Conservation (phyloP, 148 eudicot species). For the Pharnaceum exiguum region DNA sequence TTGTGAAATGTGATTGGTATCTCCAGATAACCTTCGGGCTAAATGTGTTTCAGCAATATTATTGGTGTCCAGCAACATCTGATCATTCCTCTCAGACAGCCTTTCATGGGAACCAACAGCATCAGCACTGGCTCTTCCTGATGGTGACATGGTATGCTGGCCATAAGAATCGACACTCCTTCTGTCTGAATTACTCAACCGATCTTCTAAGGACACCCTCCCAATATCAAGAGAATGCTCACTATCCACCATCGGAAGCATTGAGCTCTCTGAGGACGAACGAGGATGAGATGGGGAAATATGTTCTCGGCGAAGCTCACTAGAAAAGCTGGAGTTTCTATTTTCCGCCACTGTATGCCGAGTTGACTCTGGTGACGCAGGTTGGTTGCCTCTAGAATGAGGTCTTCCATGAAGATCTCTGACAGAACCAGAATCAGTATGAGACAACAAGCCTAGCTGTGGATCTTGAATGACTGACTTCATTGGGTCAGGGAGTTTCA, state of each 20-base stretch:
- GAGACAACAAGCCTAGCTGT: constrained; percentile 36
- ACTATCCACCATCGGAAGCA: constrained; percentile 32
- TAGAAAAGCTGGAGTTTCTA: constrained; percentile 33
- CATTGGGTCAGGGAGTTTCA: constrained; percentile 78
- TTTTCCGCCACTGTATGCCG: constrained; percentile 31
- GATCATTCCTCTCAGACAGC: constrained; percentile 36
- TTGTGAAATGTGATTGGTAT: constrained; percentile 35
- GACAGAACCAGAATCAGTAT: constrained; percentile 32
- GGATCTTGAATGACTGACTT: constrained; percentile 47
- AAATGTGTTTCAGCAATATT: constrained; percentile 27
- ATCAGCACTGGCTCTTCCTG: constrained; percentile 32
- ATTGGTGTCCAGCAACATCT: constrained; percentile 36
- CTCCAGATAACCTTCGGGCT: constrained; percentile 37
- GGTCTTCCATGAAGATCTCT: constrained; percentile 27
- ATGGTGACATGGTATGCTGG: constrained; percentile 36
- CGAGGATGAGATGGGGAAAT: constrained; percentile 53
- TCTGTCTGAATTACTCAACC: constrained; percentile 41
- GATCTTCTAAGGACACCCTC: constrained; percentile 41
- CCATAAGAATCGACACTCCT: constrained; percentile 38
- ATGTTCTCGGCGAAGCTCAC: constrained; percentile 32
- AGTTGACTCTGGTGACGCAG: constrained; percentile 41
- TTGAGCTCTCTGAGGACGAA: constrained; percentile 56
- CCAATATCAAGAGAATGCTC: constrained; percentile 40
- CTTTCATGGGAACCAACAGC: constrained; percentile 29
- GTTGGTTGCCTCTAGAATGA: constrained; percentile 39